A percentile compares a stretch with the other conserved stretches of the same genome.
These are phyloP conservation scores for Phytophthora melonis DNA, from an alignment of 352 stramenopile genomes.

Conservation along the genomic window DNA sequence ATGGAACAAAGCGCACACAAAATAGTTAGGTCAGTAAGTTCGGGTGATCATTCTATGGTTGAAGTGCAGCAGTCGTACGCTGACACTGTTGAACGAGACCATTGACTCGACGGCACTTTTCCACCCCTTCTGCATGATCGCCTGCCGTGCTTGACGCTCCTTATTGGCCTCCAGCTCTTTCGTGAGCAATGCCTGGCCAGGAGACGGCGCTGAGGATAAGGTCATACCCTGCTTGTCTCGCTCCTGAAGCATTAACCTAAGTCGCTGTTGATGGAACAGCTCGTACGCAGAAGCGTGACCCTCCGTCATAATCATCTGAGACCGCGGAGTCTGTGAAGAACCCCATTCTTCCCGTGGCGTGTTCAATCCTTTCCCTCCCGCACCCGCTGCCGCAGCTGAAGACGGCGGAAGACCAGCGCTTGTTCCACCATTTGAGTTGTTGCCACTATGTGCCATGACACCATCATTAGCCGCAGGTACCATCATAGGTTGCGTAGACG, in stretches of 20 bases:
- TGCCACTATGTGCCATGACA: constrained; percentile 29
- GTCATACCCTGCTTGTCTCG: constrained; percentile 83
- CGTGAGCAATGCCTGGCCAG: constrained; percentile 87
- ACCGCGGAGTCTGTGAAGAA: constrained; percentile 85
- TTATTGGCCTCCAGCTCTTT: constrained; percentile 91
- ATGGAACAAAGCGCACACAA: neutral
- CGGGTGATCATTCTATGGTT: constrained; percentile 8
- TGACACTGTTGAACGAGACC: constrained; percentile 76
- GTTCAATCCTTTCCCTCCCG: constrained; percentile 58
- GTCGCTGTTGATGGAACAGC: constrained; percentile 86
- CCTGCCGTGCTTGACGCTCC: constrained; percentile 86
- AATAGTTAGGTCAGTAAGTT: constrained; percentile 9
- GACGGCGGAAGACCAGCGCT: constrained; percentile 52
- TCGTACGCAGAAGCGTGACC: constrained; percentile 87
- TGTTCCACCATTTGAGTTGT: constrained; percentile 8
- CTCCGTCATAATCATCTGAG: constrained; percentile 85
- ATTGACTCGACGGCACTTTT: constrained; percentile 88
- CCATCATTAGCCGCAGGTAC: constrained; percentile 18
- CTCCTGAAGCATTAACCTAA: constrained; percentile 88
- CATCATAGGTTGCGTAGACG: constrained; percentile 28
- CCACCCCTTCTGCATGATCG: constrained; percentile 91
- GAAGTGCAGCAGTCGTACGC: constrained; percentile 25
- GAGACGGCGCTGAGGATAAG: constrained; percentile 79
- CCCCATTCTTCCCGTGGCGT: constrained; percentile 89
- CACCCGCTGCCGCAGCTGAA: constrained; percentile 39